phyloP scores from a whole-genome alignment of 108 stramenopile genomes.

The Heterococcus sp. region DNA sequence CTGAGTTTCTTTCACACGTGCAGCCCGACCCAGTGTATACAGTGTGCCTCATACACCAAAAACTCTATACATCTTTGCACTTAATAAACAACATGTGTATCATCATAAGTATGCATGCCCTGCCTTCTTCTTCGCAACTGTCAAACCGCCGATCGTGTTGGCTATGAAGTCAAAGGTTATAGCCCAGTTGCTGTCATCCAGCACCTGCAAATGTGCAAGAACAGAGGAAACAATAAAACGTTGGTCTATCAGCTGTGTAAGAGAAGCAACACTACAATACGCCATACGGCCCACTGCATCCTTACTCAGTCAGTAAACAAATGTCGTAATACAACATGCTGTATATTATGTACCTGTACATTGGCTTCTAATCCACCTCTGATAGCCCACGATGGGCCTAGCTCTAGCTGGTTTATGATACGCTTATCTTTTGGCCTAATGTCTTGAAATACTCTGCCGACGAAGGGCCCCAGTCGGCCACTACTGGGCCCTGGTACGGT shows the following conservation, averaged over 20 bases:
- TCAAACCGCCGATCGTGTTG: slow-evolving; percentile 7
- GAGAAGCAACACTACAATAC: not conserved
- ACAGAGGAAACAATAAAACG: no score
- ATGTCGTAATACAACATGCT: no score
- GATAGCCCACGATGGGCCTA: slow-evolving; percentile 28
- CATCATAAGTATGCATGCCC: no score
- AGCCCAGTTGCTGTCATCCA: slow-evolving; percentile 30
- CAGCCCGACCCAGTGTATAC: no score
- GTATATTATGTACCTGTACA: no score
- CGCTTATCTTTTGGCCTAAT: slow-evolving; percentile 8
- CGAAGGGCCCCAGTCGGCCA: slow-evolving; percentile 28
- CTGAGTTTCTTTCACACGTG: no score
- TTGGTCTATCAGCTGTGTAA: not conserved
- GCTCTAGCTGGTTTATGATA: slow-evolving; percentile 35
- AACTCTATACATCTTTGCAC: no score
- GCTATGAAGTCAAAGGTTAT: slow-evolving; percentile 23
- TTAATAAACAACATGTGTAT: no score
- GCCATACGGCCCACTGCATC: not conserved
- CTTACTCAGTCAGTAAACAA: no score
- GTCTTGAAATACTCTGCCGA: slow-evolving; percentile 25
- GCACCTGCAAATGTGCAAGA: not conserved
- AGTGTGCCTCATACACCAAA: no score
- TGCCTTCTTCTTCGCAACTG: slow-evolving; percentile 18
- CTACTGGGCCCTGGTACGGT: slow-evolving; percentile 27
- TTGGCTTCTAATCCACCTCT: slow-evolving; percentile 37